These are phyloP conservation scores for Synchytrium microbalum DNA, from an alignment of 371 early-diverging fungal species.

Conservation along the genomic window DNA sequence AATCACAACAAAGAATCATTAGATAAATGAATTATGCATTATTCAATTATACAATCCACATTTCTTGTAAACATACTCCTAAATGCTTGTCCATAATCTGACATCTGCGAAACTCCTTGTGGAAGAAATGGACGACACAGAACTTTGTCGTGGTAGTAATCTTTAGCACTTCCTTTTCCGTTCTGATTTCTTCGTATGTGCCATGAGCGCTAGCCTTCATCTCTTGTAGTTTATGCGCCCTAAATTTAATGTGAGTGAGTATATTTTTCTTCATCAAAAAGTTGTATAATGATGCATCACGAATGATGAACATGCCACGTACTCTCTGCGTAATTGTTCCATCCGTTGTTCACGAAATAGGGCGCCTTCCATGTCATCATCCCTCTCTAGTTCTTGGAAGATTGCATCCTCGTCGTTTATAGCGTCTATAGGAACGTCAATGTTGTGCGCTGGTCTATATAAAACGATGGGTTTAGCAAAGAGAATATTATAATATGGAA, in stretches of 20 bases:
- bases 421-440: too few species aligned
- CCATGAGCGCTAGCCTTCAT: constrained; percentile 67
- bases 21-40: neutral
- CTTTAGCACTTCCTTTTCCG: constrained; percentile 82
- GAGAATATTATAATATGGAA: too few species aligned
- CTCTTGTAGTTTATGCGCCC: constrained; percentile 51
- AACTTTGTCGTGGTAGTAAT: constrained; percentile 68
- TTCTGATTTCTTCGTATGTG: constrained; percentile 62
- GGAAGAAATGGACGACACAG: constrained; percentile 83
- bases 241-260: constrained; percentile 15
- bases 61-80: constrained; percentile 35
- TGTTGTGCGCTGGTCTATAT: too few species aligned
- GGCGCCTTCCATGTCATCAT: constrained; percentile 47
- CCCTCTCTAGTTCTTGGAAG: constrained; percentile 56
- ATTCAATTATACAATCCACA: neutral
- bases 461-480: too few species aligned
- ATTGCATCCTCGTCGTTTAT: constrained; percentile 51
- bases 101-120: constrained; percentile 87
- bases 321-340: constrained; percentile 56
- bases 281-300: neutral
- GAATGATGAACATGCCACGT: constrained; percentile 11
- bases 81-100: constrained; percentile 89
- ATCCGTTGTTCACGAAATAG: constrained; percentile 56
- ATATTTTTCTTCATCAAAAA: constrained; percentile 8
- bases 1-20: neutral